Base-by-base conservation (phyloP, 208 protist genomes). In the Leishmania major region DNA sequence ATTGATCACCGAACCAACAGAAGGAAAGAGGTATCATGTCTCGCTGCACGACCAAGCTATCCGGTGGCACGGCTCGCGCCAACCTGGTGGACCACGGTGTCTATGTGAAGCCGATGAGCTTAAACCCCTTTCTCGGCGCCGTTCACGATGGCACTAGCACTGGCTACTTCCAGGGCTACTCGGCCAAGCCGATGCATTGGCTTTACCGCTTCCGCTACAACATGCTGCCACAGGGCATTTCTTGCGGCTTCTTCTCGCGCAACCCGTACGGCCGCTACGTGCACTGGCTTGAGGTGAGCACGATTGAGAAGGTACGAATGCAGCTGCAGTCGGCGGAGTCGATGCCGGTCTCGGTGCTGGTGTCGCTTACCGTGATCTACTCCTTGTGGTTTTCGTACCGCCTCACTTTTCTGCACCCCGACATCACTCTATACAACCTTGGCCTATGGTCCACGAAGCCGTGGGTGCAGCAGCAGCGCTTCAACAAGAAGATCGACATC, bases 151-250 rank as follows among this genome's bases (percentile, higher is more conserved):
- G 93, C 76, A 74, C 80, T 67, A 94, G 87, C 86, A 95, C 91
- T 47, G 91, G 86, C 74, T 96, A 95, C 85, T 72, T 86, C 82
- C 86, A 94, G 85, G 93, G 93, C 78, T 96, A 88, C 87, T 59
- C 81, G 37, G 78, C 92, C 19, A 92, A 91, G 78, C 84, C 89
- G 35, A 84, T 96, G n/a, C 87, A 90, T 83, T 96, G 91, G 92
- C 92, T 96, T 59, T 96, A 96, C 86, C 90, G 93, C 86, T 96
- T 94, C 80, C 91, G 93, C 85, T 91, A 94, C 87, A 96, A 96
- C 87, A 28, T 91, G 55, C 87, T 94, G 0, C 93, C 93, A 5
- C 86, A 88, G 72, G 91, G 93, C 47, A 85, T 94, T 82, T 43
- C 90, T 15, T 88, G 86, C 49, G 92, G 92, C 81, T 94, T 96